Evolutionary conservation across 768 basidiomycete genomes (phyloP), one percentile per base, ranked within the genome.

Genomic region (Melanogaster broomeanus): DNA sequence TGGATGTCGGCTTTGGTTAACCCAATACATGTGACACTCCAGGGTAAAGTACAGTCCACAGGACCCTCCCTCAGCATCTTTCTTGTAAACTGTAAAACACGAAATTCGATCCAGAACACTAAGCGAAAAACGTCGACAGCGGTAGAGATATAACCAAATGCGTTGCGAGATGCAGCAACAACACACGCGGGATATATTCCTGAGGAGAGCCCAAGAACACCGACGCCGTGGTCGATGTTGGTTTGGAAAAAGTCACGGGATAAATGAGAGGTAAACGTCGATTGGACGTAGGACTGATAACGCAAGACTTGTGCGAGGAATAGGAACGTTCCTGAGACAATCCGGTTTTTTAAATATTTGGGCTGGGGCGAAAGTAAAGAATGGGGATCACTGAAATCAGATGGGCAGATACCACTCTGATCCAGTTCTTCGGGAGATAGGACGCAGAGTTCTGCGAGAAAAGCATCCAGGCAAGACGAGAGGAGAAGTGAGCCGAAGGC

Each of bases 181-280:
- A 81, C 76, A 48, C 77, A 77, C 8, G 82, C 81, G 16, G 77
- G 69, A 38, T 84, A 67, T 48, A 83, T 74, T 25, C 82, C 82
- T 41, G 80, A 82, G n/a, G 81, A 82, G 62, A 82, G 78, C 4
- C 77, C 81, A 7, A 81, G 61, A 43, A 81, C 58, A 12, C 79
- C 78, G 19, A 69, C 34, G 2, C 50, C 55, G 40, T 75, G 59
- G 13, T 66, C 51, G 33, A 57, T 38, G 54, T 81, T 80, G 27
- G 46, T 35, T 49, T 64, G 56, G 24, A 79, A 58, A 28, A 63
- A 42, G 27, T 72, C 62, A 6, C 49, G 44, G 48, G 73, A 71
- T 12, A 61, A n/a, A 27, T 19, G 6, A 30, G 57, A 46, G 27
- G 40, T 50, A 48, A 51, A 45, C 2, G 56, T 56, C 25, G 49